phyloP scores from a whole-genome alignment of 805 yeast species.

The Lipomyces chichibuensis region DNA sequence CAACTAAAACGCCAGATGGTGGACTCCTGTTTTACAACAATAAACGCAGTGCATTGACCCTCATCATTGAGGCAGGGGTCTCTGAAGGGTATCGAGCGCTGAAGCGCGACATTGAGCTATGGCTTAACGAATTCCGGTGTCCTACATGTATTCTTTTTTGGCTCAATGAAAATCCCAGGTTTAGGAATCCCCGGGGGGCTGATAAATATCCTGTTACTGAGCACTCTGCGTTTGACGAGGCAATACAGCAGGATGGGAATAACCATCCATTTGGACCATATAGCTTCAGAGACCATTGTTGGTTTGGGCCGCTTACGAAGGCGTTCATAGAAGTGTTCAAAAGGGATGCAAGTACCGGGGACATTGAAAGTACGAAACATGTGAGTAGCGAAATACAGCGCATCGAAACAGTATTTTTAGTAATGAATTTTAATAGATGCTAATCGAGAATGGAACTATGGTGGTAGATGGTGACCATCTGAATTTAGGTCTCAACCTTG shows the following conservation, averaged over 20 bases:
- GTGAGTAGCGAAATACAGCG: background rate
- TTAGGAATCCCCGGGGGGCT: no score
- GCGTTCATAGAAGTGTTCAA: background rate
- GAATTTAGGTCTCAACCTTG: background rate
- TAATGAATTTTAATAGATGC: background rate
- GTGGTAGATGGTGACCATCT: background rate
- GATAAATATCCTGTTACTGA: no score
- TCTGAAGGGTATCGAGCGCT: background rate
- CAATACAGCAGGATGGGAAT: background rate
- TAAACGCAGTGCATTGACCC: background rate
- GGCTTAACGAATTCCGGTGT: no score
- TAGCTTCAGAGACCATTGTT: background rate
- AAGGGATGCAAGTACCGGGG: background rate
- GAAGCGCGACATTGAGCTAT: background rate
- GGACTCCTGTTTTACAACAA: background rate
- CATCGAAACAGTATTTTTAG: no score
- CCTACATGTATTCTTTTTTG: no score
- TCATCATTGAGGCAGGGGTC: background rate
- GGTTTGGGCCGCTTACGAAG: background rate
- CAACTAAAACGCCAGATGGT: background rate
- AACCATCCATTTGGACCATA: background rate
- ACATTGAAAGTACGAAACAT: background rate
- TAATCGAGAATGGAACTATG: background rate
- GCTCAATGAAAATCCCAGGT: no score
- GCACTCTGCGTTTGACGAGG: background rate